Percentiles rank a stretch among this genome's conserved stretches.
Conservation (phyloP, 2,329 filamentous ascomycete species). For the Penicillium sp. region DNA sequence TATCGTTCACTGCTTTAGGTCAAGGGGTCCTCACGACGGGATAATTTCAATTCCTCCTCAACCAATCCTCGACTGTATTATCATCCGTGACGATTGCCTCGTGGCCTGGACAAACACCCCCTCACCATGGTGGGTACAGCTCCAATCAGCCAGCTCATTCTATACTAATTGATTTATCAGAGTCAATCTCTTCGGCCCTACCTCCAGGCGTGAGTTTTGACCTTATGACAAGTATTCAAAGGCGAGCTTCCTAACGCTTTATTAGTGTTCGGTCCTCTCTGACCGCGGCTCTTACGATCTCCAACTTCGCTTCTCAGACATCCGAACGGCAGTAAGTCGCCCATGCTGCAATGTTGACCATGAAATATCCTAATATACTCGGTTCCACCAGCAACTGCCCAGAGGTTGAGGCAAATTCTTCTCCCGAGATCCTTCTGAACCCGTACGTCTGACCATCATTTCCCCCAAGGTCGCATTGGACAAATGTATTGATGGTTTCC, state of each 20-base stretch:
- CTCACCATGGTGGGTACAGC: constrained; percentile 30
- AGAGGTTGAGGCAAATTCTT: constrained; percentile 77
- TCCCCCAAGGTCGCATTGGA: background rate
- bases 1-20: background rate
- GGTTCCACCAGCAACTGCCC: constrained; percentile 71
- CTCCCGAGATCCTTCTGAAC: constrained; percentile 90
- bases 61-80: background rate
- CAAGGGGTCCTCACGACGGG: background rate
- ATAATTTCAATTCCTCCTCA: background rate
- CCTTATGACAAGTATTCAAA: constrained; percentile 73
- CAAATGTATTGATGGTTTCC: constrained; percentile 1
- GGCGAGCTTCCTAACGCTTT: constrained; percentile 67
- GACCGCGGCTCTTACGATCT: constrained; percentile 87
- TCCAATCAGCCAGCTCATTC: background rate
- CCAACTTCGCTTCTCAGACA: constrained; percentile 96
- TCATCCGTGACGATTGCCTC: background rate
- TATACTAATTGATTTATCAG: constrained; percentile 3
- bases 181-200: constrained; percentile 26
- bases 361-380: background rate
- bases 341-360: background rate
- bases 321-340: constrained; percentile 66
- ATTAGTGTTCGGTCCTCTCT: constrained; percentile 91
- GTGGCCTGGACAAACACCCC: constrained; percentile 4
- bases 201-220: constrained; percentile 43
- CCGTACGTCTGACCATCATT: constrained; percentile 46